Percentiles rank a stretch among this genome's conserved stretches.
Conservation (phyloP, 169 alveolate genomes). For the Perkinsus olseni region DNA sequence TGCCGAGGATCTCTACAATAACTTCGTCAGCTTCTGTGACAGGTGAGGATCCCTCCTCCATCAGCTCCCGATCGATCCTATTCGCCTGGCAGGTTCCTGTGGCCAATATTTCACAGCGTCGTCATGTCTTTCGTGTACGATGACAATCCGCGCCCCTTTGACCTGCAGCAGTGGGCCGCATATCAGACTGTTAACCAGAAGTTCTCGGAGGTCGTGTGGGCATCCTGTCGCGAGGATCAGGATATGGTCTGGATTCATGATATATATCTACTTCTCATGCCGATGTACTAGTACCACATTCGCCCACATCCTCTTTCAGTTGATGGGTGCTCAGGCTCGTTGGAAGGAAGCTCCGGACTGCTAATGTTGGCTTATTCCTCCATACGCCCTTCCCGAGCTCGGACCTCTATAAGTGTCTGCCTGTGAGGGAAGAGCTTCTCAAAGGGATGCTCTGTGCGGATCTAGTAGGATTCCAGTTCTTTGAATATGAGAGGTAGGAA, state of each 20-base stretch:
- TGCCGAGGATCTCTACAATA: background rate
- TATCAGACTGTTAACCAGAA: constrained; percentile 16
- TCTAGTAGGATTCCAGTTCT: constrained; percentile 84
- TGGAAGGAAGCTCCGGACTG: constrained; percentile 18
- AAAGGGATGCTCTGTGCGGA: constrained; percentile 82
- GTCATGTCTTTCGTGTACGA: background rate
- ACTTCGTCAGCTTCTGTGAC: background rate
- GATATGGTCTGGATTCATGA: constrained; percentile 81
- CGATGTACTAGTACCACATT: constrained; percentile 18
- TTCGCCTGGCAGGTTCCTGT: background rate
- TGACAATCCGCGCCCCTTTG: constrained; percentile 4
- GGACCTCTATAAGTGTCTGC: constrained; percentile 71
- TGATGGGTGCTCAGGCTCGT: constrained; percentile 51
- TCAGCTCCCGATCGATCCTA: background rate
- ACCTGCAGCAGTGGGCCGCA: constrained; percentile 26
- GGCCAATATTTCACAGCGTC: background rate
- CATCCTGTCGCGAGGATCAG: background rate
- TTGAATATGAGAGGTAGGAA: constrained; percentile 67
- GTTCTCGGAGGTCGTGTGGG: constrained; percentile 1
- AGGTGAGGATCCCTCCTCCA: background rate
- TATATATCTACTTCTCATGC: constrained; percentile 44
- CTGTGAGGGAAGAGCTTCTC: constrained; percentile 78
- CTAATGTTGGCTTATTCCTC: constrained; percentile 72
- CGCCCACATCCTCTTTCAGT: background rate
- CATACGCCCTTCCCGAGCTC: constrained; percentile 84